phyloP scores from a whole-genome alignment of 345 rosid species.

The Microthlaspi erraticum region DNA sequence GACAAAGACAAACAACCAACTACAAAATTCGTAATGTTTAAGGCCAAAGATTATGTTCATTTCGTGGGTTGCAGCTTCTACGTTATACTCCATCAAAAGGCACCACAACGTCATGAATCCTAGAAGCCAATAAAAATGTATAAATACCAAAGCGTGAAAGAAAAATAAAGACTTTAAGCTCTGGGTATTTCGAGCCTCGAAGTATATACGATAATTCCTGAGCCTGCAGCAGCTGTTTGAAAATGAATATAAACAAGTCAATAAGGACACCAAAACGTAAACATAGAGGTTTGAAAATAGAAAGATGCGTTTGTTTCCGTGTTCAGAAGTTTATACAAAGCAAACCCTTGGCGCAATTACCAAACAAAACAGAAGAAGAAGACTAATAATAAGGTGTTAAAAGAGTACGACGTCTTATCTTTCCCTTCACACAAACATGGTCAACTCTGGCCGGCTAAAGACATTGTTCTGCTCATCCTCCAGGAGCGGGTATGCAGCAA shows the following conservation, averaged over 20 bases:
- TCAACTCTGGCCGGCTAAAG: slow-evolving; percentile 90
- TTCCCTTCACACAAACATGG: slow-evolving; percentile 58
- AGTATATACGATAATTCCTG: neutral
- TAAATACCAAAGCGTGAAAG: neutral
- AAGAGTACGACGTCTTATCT: slow-evolving; percentile 9
- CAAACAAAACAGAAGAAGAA: slow-evolving; percentile 8
- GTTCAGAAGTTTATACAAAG: slow-evolving; percentile 36
- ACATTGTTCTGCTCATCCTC: slow-evolving; percentile 80
- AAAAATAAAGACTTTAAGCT: neutral
- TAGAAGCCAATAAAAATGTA: neutral
- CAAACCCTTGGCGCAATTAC: slow-evolving; percentile 33
- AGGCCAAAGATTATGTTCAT: neutral
- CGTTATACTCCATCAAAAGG: neutral
- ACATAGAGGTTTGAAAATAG: slow-evolving; percentile 1
- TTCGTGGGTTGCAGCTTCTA: neutral
- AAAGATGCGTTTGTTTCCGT: neutral
- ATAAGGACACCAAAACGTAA: neutral
- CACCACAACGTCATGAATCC: neutral
- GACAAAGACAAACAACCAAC: neutral
- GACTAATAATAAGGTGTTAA: neutral
- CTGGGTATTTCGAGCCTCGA: neutral
- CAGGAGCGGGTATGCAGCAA: slow-evolving; percentile 86
- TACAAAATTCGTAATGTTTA: neutral
- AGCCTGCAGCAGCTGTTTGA: slow-evolving; percentile 18
- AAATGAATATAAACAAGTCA: slow-evolving; percentile 6